phyloP scores from a whole-genome alignment of 2,329 filamentous ascomycete species.

The Beauveria rudraprayagi region DNA sequence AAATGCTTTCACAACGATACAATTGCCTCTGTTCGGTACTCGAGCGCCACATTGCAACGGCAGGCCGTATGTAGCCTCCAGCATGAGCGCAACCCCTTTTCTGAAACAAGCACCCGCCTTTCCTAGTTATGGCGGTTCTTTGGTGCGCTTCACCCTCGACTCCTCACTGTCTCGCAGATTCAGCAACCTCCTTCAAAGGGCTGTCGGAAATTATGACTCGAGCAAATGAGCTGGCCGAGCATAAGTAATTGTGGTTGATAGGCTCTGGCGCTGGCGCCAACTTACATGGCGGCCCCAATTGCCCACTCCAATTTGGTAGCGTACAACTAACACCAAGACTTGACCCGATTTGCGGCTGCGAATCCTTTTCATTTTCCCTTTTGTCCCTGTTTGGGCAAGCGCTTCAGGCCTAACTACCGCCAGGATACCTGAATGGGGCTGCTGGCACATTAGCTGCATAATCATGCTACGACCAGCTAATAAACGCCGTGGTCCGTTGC shows the following conservation, averaged over 20 bases:
- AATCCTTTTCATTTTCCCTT: neutral
- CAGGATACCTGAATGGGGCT: neutral
- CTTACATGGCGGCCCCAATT: neutral
- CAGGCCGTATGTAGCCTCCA: neutral
- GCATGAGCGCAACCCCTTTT: neutral
- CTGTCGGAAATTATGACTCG: neutral
- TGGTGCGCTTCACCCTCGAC: neutral
- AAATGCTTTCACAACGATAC: no score
- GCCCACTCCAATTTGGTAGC: constrained; percentile 8
- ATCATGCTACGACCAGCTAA: no score
- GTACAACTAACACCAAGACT: constrained; percentile 4
- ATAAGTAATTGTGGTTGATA: neutral
- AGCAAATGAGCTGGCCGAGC: constrained; percentile 6
- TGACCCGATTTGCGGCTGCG: constrained; percentile 6
- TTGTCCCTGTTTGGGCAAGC: neutral
- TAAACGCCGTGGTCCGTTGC: neutral
- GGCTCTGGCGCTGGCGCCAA: constrained; percentile 1
- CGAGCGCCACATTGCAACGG: no score
- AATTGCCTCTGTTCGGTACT: no score
- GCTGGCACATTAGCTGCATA: neutral
- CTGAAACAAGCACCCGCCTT: neutral
- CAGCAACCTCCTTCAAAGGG: neutral
- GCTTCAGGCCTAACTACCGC: neutral
- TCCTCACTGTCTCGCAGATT: neutral
- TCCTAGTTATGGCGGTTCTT: neutral